Evolutionary conservation across 2,329 filamentous ascomycete species (phyloP).

Genomic region (Hymenoscyphus occultus): DNA sequence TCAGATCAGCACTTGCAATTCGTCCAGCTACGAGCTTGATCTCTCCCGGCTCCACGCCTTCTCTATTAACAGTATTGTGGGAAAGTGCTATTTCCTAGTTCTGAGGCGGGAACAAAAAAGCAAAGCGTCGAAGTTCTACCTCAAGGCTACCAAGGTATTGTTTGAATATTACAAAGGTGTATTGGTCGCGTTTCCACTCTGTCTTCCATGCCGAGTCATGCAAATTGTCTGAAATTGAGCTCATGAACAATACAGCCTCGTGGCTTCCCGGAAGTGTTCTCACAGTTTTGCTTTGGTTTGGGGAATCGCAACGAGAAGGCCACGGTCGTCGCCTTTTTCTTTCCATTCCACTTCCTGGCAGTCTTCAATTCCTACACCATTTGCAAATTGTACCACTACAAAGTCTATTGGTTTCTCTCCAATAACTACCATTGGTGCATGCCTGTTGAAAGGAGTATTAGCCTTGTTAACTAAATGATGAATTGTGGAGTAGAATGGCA

Average conservation of each 20-base stretch:
- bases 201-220: background rate
- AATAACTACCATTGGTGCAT: conserved; percentile 92
- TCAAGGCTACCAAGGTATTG: background rate
- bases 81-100: background rate
- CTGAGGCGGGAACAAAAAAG: background rate
- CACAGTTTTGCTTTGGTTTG: background rate
- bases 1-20: background rate
- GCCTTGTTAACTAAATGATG: background rate
- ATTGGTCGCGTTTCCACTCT: background rate
- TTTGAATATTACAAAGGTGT: background rate
- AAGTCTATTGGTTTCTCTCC: conserved; percentile 73
- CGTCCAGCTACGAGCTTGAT: conserved; percentile 2
- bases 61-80: background rate
- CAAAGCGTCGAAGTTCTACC: background rate
- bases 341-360: conserved; percentile 68
- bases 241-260: conserved; percentile 1
- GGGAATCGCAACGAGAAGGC: conserved; percentile 26
- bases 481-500: background rate
- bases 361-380: conserved; percentile 78
- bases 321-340: conserved; percentile 5
- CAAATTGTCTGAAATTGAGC: background rate
- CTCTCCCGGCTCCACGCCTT: background rate
- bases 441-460: conserved; percentile 40
- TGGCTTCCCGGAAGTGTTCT: background rate
- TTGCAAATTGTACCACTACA: conserved; percentile 84